Evolutionary conservation across 305 asterid species (phyloP).

Genomic region (Fraxinus paxiana): DNA sequence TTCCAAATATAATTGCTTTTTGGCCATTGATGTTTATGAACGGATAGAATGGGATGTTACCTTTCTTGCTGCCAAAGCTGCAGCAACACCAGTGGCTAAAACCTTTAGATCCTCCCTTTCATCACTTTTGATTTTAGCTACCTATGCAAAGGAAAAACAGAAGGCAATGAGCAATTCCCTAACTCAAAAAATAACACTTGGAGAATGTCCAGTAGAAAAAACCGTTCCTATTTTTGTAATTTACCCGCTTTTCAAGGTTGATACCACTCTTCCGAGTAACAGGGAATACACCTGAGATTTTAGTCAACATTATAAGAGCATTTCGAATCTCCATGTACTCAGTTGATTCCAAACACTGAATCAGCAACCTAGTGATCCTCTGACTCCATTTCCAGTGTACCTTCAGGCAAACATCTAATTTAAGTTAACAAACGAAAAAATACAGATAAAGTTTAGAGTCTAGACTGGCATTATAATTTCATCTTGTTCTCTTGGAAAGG

Average conservation of each 20-base stretch:
- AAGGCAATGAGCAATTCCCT: constrained; percentile 16
- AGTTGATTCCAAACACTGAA: constrained; percentile 91
- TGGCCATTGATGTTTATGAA: neutral
- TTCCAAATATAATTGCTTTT: neutral
- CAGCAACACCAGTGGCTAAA: constrained; percentile 94
- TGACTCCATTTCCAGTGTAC: constrained; percentile 99
- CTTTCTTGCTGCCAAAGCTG: constrained; percentile 98
- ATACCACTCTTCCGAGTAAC: constrained; percentile 98
- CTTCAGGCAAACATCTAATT: constrained; percentile 37
- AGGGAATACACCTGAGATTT: constrained; percentile 84
- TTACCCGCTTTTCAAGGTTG: constrained; percentile 97
- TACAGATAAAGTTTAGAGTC: neutral
- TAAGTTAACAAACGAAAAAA: neutral
- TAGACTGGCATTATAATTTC: constrained; percentile 11
- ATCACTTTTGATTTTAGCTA: constrained; percentile 92
- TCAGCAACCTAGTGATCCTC: constrained; percentile 84
- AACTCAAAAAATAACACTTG: constrained; percentile 7
- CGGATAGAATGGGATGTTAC: constrained; percentile 33
- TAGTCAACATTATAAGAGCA: constrained; percentile 87
- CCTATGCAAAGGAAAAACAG: constrained; percentile 43
- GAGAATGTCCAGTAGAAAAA: constrained; percentile 10
- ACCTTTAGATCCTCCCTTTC: constrained; percentile 99
- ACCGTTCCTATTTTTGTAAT: neutral
- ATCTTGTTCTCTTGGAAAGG: neutral
- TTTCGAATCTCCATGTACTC: constrained; percentile 99